Evolutionary conservation across 164 flowering plant genomes (phyloP).

Genomic region (Stephania yunnanensis): DNA sequence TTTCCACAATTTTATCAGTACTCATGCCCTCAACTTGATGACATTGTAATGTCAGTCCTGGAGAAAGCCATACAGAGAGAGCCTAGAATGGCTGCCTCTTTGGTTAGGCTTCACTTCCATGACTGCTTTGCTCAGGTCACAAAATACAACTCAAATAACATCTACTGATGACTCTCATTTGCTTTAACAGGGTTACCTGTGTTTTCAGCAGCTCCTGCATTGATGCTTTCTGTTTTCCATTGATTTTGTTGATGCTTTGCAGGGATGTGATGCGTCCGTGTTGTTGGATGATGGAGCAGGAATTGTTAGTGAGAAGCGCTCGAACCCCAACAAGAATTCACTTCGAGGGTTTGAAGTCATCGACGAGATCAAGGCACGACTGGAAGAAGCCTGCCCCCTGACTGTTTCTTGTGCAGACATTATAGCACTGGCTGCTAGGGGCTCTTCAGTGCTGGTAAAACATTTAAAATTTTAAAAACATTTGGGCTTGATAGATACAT

Average conservation of each 20-base stretch:
- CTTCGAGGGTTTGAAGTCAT: constrained; percentile 76
- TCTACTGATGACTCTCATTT: not conserved
- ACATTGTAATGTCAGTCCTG: constrained; percentile 71
- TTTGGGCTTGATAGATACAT: no score
- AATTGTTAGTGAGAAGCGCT: constrained; percentile 56
- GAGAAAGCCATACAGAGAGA: constrained; percentile 57
- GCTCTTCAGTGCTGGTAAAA: constrained; percentile 66
- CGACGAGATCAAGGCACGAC: constrained; percentile 65
- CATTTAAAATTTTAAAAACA: not conserved
- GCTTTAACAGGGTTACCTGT: not conserved
- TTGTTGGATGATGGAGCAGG: constrained; percentile 51
- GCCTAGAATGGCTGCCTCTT: constrained; percentile 79
- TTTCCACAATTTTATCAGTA: constrained; percentile 52
- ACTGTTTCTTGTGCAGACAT: constrained; percentile 96
- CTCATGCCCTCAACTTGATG: constrained; percentile 76
- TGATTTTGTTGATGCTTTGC: constrained; percentile 16
- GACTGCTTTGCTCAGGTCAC: constrained; percentile 95
- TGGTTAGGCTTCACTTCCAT: constrained; percentile 93
- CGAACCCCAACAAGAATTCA: constrained; percentile 72
- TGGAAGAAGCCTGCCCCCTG: constrained; percentile 73
- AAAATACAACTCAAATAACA: not conserved
- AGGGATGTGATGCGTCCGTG: constrained; percentile 92
- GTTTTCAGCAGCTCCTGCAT: not conserved
- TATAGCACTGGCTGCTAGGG: constrained; percentile 75
- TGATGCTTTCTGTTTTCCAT: not conserved